phyloP scores from a whole-genome alignment of 257 asterid species.

The Nicotiana obtusifolia region DNA sequence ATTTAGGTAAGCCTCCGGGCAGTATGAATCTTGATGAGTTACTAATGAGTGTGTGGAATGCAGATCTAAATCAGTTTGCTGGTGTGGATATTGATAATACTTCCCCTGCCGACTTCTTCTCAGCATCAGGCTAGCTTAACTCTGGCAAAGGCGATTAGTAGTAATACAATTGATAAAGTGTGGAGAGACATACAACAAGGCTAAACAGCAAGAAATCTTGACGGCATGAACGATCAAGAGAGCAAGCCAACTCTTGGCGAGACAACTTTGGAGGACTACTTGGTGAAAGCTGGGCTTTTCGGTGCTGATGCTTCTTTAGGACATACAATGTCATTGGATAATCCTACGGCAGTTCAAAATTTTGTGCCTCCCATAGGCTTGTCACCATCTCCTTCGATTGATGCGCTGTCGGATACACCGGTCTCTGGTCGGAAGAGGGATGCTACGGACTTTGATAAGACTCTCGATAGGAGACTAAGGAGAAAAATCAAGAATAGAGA shows the following conservation, averaged over 20 bases:
- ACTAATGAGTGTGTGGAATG: constrained; percentile 48
- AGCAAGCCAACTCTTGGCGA: constrained; percentile 56
- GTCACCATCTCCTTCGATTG: constrained; percentile 61
- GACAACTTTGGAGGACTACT: constrained; percentile 73
- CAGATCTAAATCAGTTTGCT: constrained; percentile 37
- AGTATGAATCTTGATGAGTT: constrained; percentile 64
- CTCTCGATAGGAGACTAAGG: constrained; percentile 74
- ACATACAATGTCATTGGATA: constrained; percentile 57
- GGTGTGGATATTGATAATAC: constrained; percentile 21
- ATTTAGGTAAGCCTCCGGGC: constrained; percentile 59
- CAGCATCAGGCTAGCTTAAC: constrained; percentile 64
- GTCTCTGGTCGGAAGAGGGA: constrained; percentile 52
- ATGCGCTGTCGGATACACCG: constrained; percentile 53
- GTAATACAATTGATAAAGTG: constrained; percentile 60
- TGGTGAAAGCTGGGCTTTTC: constrained; percentile 66
- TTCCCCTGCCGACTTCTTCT: constrained; percentile 42
- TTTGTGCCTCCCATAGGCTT: constrained; percentile 37
- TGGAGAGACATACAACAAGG: constrained; percentile 65
- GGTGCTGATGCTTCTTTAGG: constrained; percentile 47
- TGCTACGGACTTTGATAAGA: constrained; percentile 45
- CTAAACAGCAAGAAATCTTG: constrained; percentile 32
- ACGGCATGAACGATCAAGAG: constrained; percentile 26
- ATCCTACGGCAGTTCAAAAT: constrained; percentile 34
- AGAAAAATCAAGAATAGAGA: constrained; percentile 83
- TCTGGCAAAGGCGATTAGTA: constrained; percentile 46